phyloP scores from a whole-genome alignment of 2,329 filamentous ascomycete genomes.

The Aspergillus fumigatiaffinis region DNA sequence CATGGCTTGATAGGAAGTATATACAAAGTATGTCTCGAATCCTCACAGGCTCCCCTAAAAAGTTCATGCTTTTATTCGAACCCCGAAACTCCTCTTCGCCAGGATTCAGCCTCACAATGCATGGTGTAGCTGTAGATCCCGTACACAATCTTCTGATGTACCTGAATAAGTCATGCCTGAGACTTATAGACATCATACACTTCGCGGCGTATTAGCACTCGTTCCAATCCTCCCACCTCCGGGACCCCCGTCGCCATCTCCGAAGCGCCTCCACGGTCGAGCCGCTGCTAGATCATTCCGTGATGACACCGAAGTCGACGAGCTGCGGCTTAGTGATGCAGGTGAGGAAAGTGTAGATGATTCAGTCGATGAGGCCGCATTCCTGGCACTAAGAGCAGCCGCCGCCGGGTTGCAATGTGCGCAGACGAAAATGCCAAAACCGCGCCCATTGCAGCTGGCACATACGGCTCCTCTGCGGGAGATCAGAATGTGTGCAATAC shows the following conservation, averaged over 20 bases:
- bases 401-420: slow-evolving; percentile 28
- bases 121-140: background rate
- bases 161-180: background rate
- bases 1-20: no score
- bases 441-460: slow-evolving; percentile 24
- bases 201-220: slow-evolving; percentile 15
- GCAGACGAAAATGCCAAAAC: slow-evolving; percentile 30
- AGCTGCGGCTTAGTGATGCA: slow-evolving; percentile 25
- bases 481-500: background rate
- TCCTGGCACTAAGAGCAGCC: slow-evolving; percentile 9
- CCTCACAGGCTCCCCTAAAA: no score
- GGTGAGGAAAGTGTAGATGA: slow-evolving; percentile 17
- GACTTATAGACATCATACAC: slow-evolving; percentile 7
- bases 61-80: background rate
- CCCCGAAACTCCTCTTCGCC: background rate
- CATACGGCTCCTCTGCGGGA: slow-evolving; percentile 23
- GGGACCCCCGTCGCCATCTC: slow-evolving; percentile 13
- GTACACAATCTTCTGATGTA: background rate
- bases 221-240: slow-evolving; percentile 19
- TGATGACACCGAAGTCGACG: slow-evolving; percentile 24
- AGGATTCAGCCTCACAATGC: background rate
- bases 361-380: slow-evolving; percentile 7
- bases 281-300: slow-evolving; percentile 9
- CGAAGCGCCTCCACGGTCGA: slow-evolving; percentile 11
- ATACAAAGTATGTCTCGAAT: no score